Base-by-base conservation (phyloP, 768 basidiomycete species). In the Agrocybe pediades region DNA sequence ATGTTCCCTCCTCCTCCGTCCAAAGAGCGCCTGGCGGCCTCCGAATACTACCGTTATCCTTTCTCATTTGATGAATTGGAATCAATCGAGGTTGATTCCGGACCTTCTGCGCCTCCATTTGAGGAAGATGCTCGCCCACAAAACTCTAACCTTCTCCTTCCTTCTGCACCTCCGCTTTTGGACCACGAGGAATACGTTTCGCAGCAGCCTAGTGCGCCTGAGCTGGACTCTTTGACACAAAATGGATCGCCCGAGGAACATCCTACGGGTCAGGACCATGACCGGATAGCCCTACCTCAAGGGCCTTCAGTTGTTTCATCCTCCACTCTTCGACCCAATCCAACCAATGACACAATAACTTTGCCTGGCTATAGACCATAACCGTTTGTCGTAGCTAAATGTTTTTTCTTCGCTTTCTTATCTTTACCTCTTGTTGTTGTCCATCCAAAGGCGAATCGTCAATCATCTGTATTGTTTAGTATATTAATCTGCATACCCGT, bases 81-180 rank as follows among this genome's bases (percentile, higher is more conserved):
- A 7, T 45, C 62, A 2, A 49, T 71, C 19, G 76, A 68, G 49
- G 62, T 71, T n/a, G 70, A 71, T 43, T 54, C 67, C 45, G 75
- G 60, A 33, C 75, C 77, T 9, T 75, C 75, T 46, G 77, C 74
- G 17, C 77, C 80, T 43, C 76, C 77, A 5, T 80, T 81, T 54
- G 80, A 77, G 54, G 77, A 70, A 55, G 58, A 56, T 19, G 65
- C 71, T 20, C 71, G 74, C 30, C 65, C 69, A 13, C 51, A 70
- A 13, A 61, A 66, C 41, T 57, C 51, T 36, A 58, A 60, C 52
- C 51, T 52, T 27, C 56, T 76, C 25, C 60, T 72, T 17, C 78
- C 84, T n/a, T 84, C 83, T 48, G 82, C 82, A 2, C 80, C 80
- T 52, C 72, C 72, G 16, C 48, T 74, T 43, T 49, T 62, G 49